A percentile compares a stretch with the other conserved stretches of the same genome.
Evolutionary conservation across 805 yeast species (phyloP).

Genomic region (Zygosaccharomyces bisporus): DNA sequence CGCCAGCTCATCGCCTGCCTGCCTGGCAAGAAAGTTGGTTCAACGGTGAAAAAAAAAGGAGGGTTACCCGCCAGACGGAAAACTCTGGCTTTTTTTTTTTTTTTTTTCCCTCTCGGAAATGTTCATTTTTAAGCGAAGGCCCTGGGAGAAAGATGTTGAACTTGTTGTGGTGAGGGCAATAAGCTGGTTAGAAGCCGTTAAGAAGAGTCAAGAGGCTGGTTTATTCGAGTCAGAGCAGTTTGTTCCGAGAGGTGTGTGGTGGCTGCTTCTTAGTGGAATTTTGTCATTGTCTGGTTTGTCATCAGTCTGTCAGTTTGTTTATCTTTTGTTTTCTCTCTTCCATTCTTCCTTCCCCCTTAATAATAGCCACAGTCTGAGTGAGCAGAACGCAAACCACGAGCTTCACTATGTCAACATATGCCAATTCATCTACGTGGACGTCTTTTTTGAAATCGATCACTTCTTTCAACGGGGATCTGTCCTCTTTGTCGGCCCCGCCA

Average conservation of each 20-base stretch:
- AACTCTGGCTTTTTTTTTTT: not conserved
- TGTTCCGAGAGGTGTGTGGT: not conserved
- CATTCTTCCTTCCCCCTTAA: not conserved
- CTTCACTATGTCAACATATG: constrained; percentile 32
- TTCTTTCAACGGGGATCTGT: constrained; percentile 87
- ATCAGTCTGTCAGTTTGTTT: not conserved
- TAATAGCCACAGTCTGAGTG: not conserved
- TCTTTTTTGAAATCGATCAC: constrained; percentile 87
- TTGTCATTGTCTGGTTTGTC: not conserved
- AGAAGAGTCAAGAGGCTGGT: constrained; percentile 2
- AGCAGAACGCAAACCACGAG: not conserved
- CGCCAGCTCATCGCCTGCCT: no score
- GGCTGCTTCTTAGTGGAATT: not conserved
- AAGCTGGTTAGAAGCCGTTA: constrained; percentile 1
- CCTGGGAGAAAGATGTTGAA: constrained; percentile 2
- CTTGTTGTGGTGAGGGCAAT: constrained; percentile 6
- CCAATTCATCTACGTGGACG: constrained; percentile 70
- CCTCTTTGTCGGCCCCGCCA: constrained; percentile 95
- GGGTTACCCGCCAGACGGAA: constrained; percentile 1
- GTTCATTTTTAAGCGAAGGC: constrained; percentile 6
- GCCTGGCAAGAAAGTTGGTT: no score
- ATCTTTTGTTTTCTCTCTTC: not conserved
- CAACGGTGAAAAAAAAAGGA: no score
- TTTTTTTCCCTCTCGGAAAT: constrained; percentile 5
- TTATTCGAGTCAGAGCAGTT: not conserved